These are phyloP conservation scores for Tulasnella sp. DNA, from an alignment of 768 basidiomycete genomes.

Conservation along the genomic window DNA sequence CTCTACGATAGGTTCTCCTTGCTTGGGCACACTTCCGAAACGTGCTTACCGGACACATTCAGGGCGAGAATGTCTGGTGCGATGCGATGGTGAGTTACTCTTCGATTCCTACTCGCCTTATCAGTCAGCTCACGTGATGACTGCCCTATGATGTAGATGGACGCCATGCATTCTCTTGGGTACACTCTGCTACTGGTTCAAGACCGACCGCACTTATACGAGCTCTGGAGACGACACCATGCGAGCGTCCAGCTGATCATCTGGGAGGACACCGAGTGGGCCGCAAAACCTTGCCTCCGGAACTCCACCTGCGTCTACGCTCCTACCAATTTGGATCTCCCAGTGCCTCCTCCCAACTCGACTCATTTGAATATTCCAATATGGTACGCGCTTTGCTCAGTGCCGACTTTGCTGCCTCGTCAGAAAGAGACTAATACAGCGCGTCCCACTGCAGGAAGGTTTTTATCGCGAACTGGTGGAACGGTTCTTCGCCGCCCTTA, in stretches of 20 bases:
- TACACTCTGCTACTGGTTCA: conserved; percentile 2
- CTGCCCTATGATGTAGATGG: neutral
- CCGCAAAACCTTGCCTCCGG: neutral
- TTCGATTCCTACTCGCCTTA: too few relatives aligned
- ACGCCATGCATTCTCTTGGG: neutral
- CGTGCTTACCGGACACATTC: neutral
- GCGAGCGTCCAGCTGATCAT: neutral
- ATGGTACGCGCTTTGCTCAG: neutral
- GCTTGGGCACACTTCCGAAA: neutral
- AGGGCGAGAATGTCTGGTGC: conserved; percentile 19
- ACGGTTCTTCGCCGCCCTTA: conserved; percentile 11
- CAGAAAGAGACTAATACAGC: too few relatives aligned
- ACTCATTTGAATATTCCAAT: conserved; percentile 24
- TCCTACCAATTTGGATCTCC: neutral
- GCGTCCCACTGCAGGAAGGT: conserved; percentile 29
- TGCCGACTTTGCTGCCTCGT: too few relatives aligned
- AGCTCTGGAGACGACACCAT: neutral
- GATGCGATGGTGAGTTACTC: conserved; percentile 1
- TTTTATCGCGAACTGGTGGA: conserved; percentile 27
- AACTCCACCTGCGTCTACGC: neutral
- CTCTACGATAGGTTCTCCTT: neutral
- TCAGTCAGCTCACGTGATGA: neutral
- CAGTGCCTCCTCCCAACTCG: neutral
- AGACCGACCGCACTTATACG: neutral
- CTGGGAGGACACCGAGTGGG: neutral